Base-by-base conservation (phyloP, 2,329 filamentous ascomycete genomes). In the Clathrospora elynae region DNA sequence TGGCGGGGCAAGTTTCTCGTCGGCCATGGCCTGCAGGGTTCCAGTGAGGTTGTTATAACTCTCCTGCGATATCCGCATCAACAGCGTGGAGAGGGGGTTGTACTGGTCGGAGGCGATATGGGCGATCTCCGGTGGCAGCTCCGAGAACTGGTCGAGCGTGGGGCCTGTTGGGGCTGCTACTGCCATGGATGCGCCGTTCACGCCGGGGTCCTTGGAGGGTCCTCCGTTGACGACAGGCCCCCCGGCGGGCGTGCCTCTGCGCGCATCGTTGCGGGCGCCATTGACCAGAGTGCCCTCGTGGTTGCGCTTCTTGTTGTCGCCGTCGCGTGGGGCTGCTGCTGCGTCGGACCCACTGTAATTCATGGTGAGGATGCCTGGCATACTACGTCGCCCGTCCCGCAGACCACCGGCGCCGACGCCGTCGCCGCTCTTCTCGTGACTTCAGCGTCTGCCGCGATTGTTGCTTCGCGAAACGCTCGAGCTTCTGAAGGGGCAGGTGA, bases 61-160 rank as follows among this genome's bases (percentile, higher is more conserved):
- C 61, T 86, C 83, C 70, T 96, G 90, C 22, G 88, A 86, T 24
- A 93, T 80, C 55, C 93, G 84, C 52, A 83, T 81, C 37, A 97
- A 78, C 31, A 99, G 74, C 10, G 80, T 80, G 4, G 85, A 84
- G 13, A 97, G 78, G 3, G 89, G 85, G 42, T 92, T 79, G 66
- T 90, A 95, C 22, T 83, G 38, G 14, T 67, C 85, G 43, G 85
- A 76, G 0, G 85, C 85, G 45, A 95, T 86, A 62, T 95, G 89
- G 33, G 73, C 70, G 26, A 85, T 70, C 49, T 79, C 75, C 11
- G 79, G 80, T 2, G 78, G 76, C 7, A 70, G 57, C 26, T 73
- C 55, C 6, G 57, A 48, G 32, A 64, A 47, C 22, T 64, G 55
- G 14, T 57, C 53, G 22, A 45, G 39, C 9, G 52, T 23, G n/a